A percentile compares a stretch with the other conserved stretches of the same genome.
phyloP scores from a whole-genome alignment of 2,329 filamentous ascomycete genomes.

The Arthroderma sp. region DNA sequence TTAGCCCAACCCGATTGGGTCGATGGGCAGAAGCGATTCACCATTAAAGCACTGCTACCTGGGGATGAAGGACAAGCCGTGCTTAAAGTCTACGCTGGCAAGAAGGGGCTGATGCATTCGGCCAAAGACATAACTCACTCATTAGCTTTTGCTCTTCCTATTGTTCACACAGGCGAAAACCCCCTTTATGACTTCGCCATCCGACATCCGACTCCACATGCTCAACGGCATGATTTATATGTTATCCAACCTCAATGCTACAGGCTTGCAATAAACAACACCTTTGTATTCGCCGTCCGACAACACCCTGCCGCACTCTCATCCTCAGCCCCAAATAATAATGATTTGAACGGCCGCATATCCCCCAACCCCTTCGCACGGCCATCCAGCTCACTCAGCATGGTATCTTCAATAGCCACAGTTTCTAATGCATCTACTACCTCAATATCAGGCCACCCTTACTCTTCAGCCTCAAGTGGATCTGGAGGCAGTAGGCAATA shows the following conservation, averaged over 20 bases:
- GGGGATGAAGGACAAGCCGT: conserved; percentile 81
- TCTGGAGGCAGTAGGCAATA: conserved; percentile 13
- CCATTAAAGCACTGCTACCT: conserved; percentile 80
- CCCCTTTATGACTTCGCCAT: conserved; percentile 87
- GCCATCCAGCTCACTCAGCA: conserved; percentile 46
- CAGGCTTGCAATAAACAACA: conserved; percentile 82
- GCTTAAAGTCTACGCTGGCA: conserved; percentile 85
- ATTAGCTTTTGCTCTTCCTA: conserved; percentile 75
- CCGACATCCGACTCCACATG: conserved; percentile 89
- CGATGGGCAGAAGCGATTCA: conserved; percentile 75
- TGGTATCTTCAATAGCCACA: conserved; percentile 44
- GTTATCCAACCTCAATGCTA: conserved; percentile 91
- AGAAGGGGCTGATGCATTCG: conserved; percentile 90
- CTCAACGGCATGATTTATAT: conserved; percentile 94
- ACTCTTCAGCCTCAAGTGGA: no score
- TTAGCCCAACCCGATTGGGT: conserved; percentile 88
- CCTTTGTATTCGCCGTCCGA: conserved; percentile 89
- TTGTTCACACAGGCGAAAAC: conserved; percentile 83
- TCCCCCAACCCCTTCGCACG: conserved; percentile 41
- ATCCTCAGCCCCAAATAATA: conserved; percentile 24
- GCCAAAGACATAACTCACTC: conserved; percentile 93
- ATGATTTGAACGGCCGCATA: conserved; percentile 30
- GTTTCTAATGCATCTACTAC: conserved; percentile 28
- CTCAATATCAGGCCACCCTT: conserved; percentile 33
- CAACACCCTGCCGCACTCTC: conserved; percentile 65